Evolutionary conservation across 306 rosid species (phyloP), one percentile per base, ranked within the genome.

Genomic region (Corylus heterophylla): DNA sequence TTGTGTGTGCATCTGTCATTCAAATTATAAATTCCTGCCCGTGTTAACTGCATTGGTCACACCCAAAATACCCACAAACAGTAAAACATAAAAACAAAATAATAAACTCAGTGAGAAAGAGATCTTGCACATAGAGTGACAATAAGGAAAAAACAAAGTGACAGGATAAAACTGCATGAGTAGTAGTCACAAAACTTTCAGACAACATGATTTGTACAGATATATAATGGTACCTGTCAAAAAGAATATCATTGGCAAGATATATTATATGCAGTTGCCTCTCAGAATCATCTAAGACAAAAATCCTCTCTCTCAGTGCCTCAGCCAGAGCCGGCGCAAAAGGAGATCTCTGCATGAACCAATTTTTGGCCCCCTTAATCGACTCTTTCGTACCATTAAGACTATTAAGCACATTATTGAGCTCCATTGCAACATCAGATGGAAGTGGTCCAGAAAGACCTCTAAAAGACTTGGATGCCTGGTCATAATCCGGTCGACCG

Each of bases 291-390:
- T 95, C 99, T 71, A 93, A 70, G 12, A 84, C 74, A 75, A 86
- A 93, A n/a, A 95, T 88, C 69, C 93, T 83, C 31, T 95, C 99
- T 79, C 94, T 82, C 71, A 93, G 97, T 52, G 93, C 97, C 89
- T 93, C 97, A 7, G 96, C 96, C 78, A 95, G 80, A 66, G 99
- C 96, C 4, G 98, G 98, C 20, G 99, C 96, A 76, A 95, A 95
- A 49, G 96, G 90, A 48, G 97, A 87, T 89, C 99, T 88, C 91
- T 93, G 98, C 93, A 91, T 90, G 93, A 95, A 95, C 99, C 99
- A 95, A 78, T 89, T 88, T 80, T 93, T 95, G 52, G 98, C 96
- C 50, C 98, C 91, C 83, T 91, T 95, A 63, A 95, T 95, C 1
- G 97, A 93, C 80, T 95, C 97, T 78, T 93, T 95, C 52, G 99